Base-by-base conservation (phyloP, 2,329 filamentous ascomycete species). In the Ceratocystis albifundus region DNA sequence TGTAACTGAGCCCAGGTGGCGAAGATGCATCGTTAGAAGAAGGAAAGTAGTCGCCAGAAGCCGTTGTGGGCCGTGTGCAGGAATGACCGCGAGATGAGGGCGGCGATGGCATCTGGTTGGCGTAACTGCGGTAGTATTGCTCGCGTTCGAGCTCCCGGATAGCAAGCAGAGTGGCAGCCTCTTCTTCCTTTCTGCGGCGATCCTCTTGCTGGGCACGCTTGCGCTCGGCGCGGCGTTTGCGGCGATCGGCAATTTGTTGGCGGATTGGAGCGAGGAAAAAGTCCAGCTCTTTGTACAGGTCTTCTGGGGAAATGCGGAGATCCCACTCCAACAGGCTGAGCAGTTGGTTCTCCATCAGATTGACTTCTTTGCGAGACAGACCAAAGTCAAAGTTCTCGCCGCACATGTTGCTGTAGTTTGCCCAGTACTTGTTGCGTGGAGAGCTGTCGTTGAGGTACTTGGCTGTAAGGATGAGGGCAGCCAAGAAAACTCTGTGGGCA, bases 361-460 rank as follows among this genome's bases (percentile, higher is more conserved):
- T 99, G 72, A 99, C 94, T 78, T 99, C 94, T 45, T 90, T 94
- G 71, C 92, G 83, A 72, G 87, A 93, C 81, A 99, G 97, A 71
- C 91, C 89, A 73, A 97, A 99, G 73, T 81, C 84, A 74, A 79
- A 81, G 69, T 72, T 74, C 7, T 80, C 78, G 10, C 86, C 85
- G 75, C 81, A 88, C 71, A 96, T 87, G 72, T 87, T 79, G 68
- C 88, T 96, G 81, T 97, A 99, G 72, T 86, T 88, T 70, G 94
- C 92, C 94, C 94, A 99, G 82, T 99, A 94, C 86, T 97, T 97
- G 84, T 99, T 99, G 86, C 97, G 97, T 69, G 94, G 94, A 12
- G 91, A 96, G 69, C 91, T 96, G 81, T 97, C 94, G 76, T 99
- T 97, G 71, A 97, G 84, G 76, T 96, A 96, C 86, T 99, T 99